phyloP scores from a whole-genome alignment of 2,329 filamentous ascomycete genomes.

The Endocalyx cinctus region DNA sequence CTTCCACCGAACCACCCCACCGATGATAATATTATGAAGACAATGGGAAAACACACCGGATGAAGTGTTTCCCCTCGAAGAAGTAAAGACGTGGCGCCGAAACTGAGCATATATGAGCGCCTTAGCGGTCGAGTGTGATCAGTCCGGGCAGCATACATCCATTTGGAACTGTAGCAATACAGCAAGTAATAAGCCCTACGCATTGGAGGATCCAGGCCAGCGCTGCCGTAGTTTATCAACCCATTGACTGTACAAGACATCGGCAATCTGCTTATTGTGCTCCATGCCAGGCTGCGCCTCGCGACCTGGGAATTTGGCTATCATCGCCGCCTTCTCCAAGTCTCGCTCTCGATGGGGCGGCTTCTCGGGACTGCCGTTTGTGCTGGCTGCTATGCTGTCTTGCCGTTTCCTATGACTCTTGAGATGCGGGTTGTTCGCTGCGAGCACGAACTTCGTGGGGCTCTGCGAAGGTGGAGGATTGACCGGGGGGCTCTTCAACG shows the following conservation, averaged over 20 bases:
- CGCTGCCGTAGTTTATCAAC: conserved; percentile 72
- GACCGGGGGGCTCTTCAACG: conserved; percentile 27
- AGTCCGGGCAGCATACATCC: too few relatives aligned
- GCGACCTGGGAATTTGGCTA: conserved; percentile 52
- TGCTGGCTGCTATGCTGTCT: conserved; percentile 30
- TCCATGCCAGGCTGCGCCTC: conserved; percentile 71
- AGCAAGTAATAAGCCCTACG: too few relatives aligned
- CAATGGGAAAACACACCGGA: too few relatives aligned
- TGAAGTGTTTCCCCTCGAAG: too few relatives aligned
- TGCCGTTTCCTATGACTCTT: conserved; percentile 71
- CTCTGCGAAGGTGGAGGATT: conserved; percentile 23
- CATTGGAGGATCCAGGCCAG: conserved; percentile 54
- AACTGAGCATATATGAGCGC: too few relatives aligned
- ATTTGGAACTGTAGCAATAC: too few relatives aligned
- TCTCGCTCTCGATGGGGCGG: conserved; percentile 38
- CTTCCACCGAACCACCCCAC: too few relatives aligned
- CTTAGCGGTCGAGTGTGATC: too few relatives aligned
- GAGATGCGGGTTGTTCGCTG: conserved; percentile 79
- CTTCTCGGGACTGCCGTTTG: conserved; percentile 22
- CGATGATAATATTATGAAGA: too few relatives aligned
- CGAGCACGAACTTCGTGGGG: conserved; percentile 66
- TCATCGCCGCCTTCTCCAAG: conserved; percentile 42
- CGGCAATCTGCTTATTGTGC: conserved; percentile 81
- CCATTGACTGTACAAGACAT: conserved; percentile 90
- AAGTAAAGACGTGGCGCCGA: too few relatives aligned